Evolutionary conservation across 2,329 filamentous ascomycete species (phyloP).

Genomic region (Cladophialophora immunda): DNA sequence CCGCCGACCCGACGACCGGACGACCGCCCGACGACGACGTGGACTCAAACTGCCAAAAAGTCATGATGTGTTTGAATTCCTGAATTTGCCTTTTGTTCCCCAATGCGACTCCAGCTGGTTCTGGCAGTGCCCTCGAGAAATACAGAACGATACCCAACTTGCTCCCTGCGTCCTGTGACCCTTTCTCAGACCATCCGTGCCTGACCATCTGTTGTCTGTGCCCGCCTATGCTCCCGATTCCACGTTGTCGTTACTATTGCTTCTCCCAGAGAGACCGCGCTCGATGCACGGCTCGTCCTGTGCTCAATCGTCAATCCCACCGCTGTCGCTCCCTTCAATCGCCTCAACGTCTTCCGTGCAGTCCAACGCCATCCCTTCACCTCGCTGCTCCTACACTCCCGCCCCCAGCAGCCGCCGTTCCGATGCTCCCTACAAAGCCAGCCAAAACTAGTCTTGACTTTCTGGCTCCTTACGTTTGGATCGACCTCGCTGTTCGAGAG

Average conservation of each 20-base stretch:
- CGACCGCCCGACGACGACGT: not conserved
- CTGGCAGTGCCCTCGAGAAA: slow-evolving; percentile 9
- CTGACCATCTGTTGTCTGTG: slow-evolving; percentile 6
- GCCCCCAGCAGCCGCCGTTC: slow-evolving; percentile 33
- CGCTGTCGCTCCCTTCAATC: slow-evolving; percentile 28
- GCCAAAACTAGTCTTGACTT: slow-evolving; percentile 30
- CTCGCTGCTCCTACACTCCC: slow-evolving; percentile 15
- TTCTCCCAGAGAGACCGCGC: slow-evolving; percentile 15
- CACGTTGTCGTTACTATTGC: slow-evolving; percentile 27
- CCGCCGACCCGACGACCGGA: too few species aligned
- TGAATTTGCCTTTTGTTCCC: slow-evolving; percentile 4
- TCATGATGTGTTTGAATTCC: slow-evolving; percentile 2
- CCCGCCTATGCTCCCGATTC: slow-evolving; percentile 18
- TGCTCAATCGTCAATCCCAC: slow-evolving; percentile 29
- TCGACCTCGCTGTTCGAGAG: slow-evolving; percentile 12
- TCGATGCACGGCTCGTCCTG: slow-evolving; percentile 26
- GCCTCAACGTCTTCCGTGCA: slow-evolving; percentile 27
- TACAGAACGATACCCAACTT: not conserved
- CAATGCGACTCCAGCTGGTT: slow-evolving; percentile 9
- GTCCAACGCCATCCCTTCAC: slow-evolving; percentile 19
- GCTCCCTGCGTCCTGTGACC: not conserved
- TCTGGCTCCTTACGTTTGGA: slow-evolving; percentile 32
- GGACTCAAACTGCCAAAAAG: not conserved
- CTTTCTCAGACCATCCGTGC: slow-evolving; percentile 8
- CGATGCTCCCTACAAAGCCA: slow-evolving; percentile 38